These are phyloP conservation scores for Ustilago curta DNA, from an alignment of 1,284 basidiomycete species.

Conservation along the genomic window DNA sequence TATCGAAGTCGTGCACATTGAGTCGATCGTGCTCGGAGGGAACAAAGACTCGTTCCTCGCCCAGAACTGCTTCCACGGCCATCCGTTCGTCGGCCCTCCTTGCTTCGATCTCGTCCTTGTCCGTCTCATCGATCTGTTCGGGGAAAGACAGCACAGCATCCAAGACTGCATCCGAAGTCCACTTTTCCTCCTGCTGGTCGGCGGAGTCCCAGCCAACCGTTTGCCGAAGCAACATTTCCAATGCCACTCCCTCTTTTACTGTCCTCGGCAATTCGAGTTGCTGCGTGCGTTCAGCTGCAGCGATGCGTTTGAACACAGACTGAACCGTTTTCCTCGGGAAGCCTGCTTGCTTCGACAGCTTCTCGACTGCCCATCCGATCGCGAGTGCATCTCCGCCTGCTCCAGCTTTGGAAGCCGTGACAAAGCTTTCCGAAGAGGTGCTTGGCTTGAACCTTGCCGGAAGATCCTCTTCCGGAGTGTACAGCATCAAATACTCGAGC, in stretches of 20 bases:
- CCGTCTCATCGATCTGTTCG: constrained; percentile 13
- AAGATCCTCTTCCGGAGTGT: constrained; percentile 82
- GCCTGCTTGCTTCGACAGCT: constrained; percentile 84
- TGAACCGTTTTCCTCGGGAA: constrained; percentile 82
- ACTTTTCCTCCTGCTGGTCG: constrained; percentile 14
- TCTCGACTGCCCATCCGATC: constrained; percentile 84
- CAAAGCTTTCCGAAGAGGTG: constrained; percentile 77
- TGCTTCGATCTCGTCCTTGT: constrained; percentile 65
- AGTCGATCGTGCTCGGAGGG: constrained; percentile 53
- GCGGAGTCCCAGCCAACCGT: constrained; percentile 37
- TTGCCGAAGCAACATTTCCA: constrained; percentile 53
- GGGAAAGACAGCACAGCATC: constrained; percentile 22
- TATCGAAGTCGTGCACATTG: constrained; percentile 68
- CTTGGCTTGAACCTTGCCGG: constrained; percentile 72
- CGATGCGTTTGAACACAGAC: constrained; percentile 70
- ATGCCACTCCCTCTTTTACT: constrained; percentile 41
- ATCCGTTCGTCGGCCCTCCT: constrained; percentile 78
- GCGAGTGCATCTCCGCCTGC: constrained; percentile 75
- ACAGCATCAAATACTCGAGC: constrained; percentile 80
- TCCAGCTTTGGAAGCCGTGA: constrained; percentile 73
- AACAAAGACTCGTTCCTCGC: constrained; percentile 59
- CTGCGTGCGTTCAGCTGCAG: constrained; percentile 14
- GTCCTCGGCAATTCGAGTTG: constrained; percentile 16
- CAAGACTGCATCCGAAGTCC: constrained; percentile 31
- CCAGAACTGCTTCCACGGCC: constrained; percentile 74